Base-by-base conservation (phyloP, 345 rosid genomes). In the Raphanus sativus region DNA sequence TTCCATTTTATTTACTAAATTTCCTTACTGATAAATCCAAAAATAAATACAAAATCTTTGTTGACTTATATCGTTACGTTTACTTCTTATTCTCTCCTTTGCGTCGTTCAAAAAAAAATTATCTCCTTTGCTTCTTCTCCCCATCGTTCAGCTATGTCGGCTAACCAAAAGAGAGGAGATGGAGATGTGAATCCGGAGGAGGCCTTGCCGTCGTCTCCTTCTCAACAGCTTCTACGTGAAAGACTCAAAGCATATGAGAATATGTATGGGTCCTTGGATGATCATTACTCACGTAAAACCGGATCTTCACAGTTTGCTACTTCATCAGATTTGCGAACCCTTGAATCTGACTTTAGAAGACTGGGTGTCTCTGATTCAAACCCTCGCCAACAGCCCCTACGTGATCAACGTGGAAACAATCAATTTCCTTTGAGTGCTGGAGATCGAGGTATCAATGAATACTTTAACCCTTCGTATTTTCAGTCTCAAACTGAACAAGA, bases 1-100 rank as follows among this genome's bases (percentile, higher is more conserved):
- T 11, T n/a, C 24, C 1, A 6, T 42, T 42, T 45, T 12, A 25
- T 25, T 25, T 11, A 42, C 13, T 42, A 25, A 66, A 25, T 42
- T 25, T 42, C 33, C 58, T 66, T 42, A 13, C 28, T 3, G 36
- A 66, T 66, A 66, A 66, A 66, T 66, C 3, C 4, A 2, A 61
- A 45, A 66, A 66, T 40, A 13, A 2, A 1, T 66, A 66, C 36
- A 66, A 26, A 66, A 66, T 66, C 70, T 66, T 65, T 42, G 24
- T 45, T 66, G 65, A 45, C 34, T 8, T 25, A 40, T 2, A 25
- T 65, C 4, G 26, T 66, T 45, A 3, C 21, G 25, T 63, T 63
- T 33, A 1, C 29, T 9, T 32, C 40, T 8, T 29, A 36, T 4
- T 17, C 3, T 21, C 28, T 4, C 40, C 33, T 24, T 21, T 21